Percentiles rank a stretch among this genome's conserved stretches.
Conservation (phyloP, 768 basidiomycete species). For the Plicaturopsis crispa region DNA sequence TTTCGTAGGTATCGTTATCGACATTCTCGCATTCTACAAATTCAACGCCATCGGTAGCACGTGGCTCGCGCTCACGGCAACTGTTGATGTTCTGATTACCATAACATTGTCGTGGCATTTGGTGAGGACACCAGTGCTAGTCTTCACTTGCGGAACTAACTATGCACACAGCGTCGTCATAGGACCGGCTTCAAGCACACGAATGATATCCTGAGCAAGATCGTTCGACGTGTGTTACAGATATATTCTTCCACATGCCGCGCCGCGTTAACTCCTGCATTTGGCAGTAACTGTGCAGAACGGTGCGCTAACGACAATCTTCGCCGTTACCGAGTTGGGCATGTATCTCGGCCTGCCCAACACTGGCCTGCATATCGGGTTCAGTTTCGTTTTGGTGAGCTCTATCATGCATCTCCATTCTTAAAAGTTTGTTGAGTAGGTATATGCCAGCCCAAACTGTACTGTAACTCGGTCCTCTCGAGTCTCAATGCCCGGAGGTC, state of each 20-base stretch:
- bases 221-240: background rate
- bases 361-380: slow-evolving; percentile 1
- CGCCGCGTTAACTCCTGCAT: too few species aligned
- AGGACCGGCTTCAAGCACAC: background rate
- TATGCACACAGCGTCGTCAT: background rate
- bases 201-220: slow-evolving; percentile 1
- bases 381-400: slow-evolving; percentile 2
- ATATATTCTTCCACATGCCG: background rate
- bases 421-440: background rate
- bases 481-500: slow-evolving; percentile 1
- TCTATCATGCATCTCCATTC: background rate
- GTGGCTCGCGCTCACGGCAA: background rate
- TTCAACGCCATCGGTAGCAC: background rate
- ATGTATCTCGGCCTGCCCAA: background rate
- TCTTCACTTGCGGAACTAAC: too few species aligned
- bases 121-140: too few species aligned
- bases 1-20: too few species aligned
- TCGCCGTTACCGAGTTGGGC: background rate
- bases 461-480: slow-evolving; percentile 3
- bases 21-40: background rate
- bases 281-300: slow-evolving; percentile 3
- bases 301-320: background rate
- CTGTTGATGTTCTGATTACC: background rate
- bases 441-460: slow-evolving; percentile 1
- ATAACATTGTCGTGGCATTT: background rate